Percentiles rank a stretch among this genome's conserved stretches.
These are phyloP conservation scores for Cornus florida DNA, from an alignment of 148 eudicot genomes.

Conservation along the genomic window DNA sequence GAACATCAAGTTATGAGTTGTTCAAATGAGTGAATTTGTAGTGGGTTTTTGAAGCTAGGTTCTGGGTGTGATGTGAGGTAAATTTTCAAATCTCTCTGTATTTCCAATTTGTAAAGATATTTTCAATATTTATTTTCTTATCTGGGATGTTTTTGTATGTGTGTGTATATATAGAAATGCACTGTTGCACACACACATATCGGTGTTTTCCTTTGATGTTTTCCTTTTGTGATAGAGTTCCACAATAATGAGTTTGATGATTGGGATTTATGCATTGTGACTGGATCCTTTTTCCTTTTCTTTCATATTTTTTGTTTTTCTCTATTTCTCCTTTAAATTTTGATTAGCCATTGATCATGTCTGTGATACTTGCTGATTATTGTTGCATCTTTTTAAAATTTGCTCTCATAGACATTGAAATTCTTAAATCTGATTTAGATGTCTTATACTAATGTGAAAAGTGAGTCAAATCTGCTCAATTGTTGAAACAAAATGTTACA, in stretches of 20 bases:
- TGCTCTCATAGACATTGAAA: background rate
- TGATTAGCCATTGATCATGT: background rate
- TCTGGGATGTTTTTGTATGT: background rate
- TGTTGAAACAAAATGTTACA: background rate
- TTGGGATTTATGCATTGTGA: background rate
- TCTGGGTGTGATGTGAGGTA: background rate
- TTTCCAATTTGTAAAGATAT: background rate
- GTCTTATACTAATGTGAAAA: too few species aligned
- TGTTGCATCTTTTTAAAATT: background rate
- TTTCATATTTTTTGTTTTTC: background rate
- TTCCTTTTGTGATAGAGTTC: background rate
- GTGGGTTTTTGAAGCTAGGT: conserved; percentile 7
- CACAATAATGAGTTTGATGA: background rate
- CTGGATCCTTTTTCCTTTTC: background rate
- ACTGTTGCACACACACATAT: background rate
- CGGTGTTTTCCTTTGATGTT: too few species aligned
- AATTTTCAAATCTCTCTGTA: background rate
- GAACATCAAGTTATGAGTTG: background rate
- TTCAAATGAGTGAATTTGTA: conserved; percentile 7
- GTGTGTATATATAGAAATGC: background rate
- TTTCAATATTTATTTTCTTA: background rate
- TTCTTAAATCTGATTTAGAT: conserved; percentile 1
- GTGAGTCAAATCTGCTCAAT: background rate
- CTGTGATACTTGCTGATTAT: background rate
- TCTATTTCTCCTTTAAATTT: background rate